Conservation (phyloP, 1,284 basidiomycete genomes). For the Volvariella surrecta region DNA sequence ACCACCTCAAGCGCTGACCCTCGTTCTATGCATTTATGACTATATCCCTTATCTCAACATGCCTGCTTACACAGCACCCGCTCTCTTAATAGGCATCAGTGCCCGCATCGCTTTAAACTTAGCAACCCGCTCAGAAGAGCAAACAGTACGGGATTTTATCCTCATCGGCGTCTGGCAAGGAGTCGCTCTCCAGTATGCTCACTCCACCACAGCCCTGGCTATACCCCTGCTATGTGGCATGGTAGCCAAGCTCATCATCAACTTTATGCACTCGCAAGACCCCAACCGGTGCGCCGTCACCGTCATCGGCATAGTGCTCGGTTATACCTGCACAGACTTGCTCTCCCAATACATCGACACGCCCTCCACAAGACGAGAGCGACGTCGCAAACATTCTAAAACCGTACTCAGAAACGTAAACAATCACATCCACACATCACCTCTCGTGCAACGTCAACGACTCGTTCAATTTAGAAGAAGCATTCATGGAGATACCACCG, state of each 20-base stretch:
- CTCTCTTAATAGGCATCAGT: conserved; percentile 48
- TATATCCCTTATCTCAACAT: conserved; percentile 21
- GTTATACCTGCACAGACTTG: conserved; percentile 57
- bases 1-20: not conserved
- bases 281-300: conserved; percentile 42
- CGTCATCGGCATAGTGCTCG: conserved; percentile 54
- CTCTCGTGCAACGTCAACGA: conserved; percentile 17
- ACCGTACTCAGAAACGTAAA: not conserved
- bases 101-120: conserved; percentile 61
- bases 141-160: conserved; percentile 48
- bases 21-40: conserved; percentile 10
- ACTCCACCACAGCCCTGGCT: conserved; percentile 43
- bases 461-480: conserved; percentile 25
- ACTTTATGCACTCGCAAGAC: conserved; percentile 47
- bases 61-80: conserved; percentile 33
- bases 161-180: conserved; percentile 70
- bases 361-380: conserved; percentile 13
- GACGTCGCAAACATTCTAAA: conserved; percentile 15
- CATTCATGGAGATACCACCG: conserved; percentile 24
- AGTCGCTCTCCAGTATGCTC: conserved; percentile 59
- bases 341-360: conserved; percentile 51
- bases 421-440: conserved; percentile 12
- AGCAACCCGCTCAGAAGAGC: conserved; percentile 33
- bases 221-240: conserved; percentile 49
- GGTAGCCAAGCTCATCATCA: conserved; percentile 49